These are phyloP conservation scores for Leccinum colubrinum DNA, from an alignment of 1,284 basidiomycete genomes.

Conservation along the genomic window DNA sequence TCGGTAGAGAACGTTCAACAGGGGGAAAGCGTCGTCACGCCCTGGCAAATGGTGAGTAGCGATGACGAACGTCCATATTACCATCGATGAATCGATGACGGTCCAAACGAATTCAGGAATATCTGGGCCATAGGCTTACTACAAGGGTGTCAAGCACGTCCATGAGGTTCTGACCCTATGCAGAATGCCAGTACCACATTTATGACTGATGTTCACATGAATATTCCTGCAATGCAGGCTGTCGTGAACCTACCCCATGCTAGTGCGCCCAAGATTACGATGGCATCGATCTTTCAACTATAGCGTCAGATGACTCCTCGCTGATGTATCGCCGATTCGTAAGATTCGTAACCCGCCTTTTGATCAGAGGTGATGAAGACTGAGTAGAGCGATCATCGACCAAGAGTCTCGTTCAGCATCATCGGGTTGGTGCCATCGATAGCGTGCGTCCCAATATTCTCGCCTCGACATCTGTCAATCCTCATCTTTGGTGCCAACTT, in stretches of 20 bases:
- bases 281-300: too few species aligned
- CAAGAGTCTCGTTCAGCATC: constrained; percentile 34
- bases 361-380: too few species aligned
- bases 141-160: not conserved
- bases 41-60: not conserved
- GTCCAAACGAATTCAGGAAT: not conserved
- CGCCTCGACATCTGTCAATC: not conserved
- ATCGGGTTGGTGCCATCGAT: constrained; percentile 45
- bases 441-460: constrained; percentile 25
- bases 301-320: too few species aligned
- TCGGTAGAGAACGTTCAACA: not conserved
- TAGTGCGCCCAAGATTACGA: too few species aligned
- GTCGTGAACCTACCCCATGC: too few species aligned
- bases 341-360: too few species aligned
- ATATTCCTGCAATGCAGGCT: not conserved
- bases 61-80: not conserved
- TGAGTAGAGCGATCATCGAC: too few species aligned
- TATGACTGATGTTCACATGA: not conserved
- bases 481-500: constrained; percentile 1
- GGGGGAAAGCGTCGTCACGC: not conserved
- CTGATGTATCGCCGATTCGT: too few species aligned
- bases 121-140: not conserved
- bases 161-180: not conserved
- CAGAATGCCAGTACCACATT: not conserved
- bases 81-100: not conserved